Base-by-base conservation (phyloP, 768 basidiomycete species). In the Suillus americanus region DNA sequence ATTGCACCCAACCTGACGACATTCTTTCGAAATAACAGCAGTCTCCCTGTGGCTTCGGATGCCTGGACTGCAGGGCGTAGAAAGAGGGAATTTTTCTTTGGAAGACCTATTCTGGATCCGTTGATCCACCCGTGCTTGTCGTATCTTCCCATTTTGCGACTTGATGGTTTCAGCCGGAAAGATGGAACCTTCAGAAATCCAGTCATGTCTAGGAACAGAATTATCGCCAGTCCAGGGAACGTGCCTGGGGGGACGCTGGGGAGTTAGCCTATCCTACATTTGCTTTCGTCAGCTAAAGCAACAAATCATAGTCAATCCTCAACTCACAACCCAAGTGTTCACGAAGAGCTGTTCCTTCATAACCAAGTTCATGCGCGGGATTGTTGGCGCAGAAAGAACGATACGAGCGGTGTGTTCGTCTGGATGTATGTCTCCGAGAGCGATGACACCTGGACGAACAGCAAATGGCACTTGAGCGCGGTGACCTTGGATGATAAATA, bases 321-420 rank as follows among this genome's bases (percentile, higher is more conserved):
- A 20, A 70, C 79, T 68, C 64, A 80, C 79, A 59, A 70, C 63
- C 79, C 79, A 80, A 41, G 66, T 70, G 50, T 70, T 68, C 30
- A 79, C 71, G 50, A 73, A 78, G 28, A 79, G 61, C 6, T 66
- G 72, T 64, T 80, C 79, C 66, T 67, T 71, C 38, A 80, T 67
- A 72, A 79, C 70, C 66, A 73, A 30, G 37, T 71, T 75, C 71
- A 80, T 70, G 48, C 79, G 78, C 25, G 79, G 77, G n/a, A 65
- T 53, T 4, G 78, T 80, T 18, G 78, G 79, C 25, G 70, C 67
- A 13, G 78, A 74, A 56, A 73, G 62, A 51, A 75, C 63, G 18
- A 63, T 62, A 48, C 43, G 45, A 50, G 33, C 9, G 14, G 60
- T 51, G 41, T 66, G 68, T 65, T 74, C 71, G 45, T 69, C 72